Conservation (phyloP, 768 basidiomycete species). For the Russula abietina region DNA sequence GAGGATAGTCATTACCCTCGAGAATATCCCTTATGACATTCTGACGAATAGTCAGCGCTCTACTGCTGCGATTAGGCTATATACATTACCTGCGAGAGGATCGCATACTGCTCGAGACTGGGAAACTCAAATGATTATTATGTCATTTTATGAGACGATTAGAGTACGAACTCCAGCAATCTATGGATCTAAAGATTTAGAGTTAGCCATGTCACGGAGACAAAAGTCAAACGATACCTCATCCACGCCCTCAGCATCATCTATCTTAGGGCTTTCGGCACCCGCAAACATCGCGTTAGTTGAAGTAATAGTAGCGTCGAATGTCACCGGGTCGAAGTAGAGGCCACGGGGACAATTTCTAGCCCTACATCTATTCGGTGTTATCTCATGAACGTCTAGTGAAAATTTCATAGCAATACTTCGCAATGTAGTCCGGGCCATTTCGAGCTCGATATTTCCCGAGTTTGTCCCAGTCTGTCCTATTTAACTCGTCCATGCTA, state of each 20-base stretch:
- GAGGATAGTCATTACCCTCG: constrained; percentile 15
- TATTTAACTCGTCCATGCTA: constrained; percentile 12
- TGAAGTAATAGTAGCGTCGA: neutral
- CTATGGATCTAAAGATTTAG: neutral
- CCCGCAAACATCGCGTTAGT: neutral
- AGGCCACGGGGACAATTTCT: neutral
- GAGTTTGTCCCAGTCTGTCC: constrained; percentile 11
- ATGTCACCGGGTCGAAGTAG: constrained; percentile 7
- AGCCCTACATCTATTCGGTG: constrained; percentile 13
- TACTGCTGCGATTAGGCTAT: no score
- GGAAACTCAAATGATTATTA: neutral
- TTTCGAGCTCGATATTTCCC: constrained; percentile 7
- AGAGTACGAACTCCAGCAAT: constrained; percentile 14
- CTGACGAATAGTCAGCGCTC: neutral
- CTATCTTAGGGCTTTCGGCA: neutral
- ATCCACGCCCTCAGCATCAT: constrained; percentile 4
- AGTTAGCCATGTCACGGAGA: neutral
- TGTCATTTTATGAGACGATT: neutral
- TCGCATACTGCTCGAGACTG: constrained; percentile 21
- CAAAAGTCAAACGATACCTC: constrained; percentile 4
- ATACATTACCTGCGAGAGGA: constrained; percentile 12
- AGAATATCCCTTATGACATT: constrained; percentile 15
- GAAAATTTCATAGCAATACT: neutral
- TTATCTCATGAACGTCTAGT: neutral
- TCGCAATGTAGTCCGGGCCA: neutral